Base-by-base conservation (phyloP, 768 basidiomycete genomes). In the Tubosaeta brunneosetosa region DNA sequence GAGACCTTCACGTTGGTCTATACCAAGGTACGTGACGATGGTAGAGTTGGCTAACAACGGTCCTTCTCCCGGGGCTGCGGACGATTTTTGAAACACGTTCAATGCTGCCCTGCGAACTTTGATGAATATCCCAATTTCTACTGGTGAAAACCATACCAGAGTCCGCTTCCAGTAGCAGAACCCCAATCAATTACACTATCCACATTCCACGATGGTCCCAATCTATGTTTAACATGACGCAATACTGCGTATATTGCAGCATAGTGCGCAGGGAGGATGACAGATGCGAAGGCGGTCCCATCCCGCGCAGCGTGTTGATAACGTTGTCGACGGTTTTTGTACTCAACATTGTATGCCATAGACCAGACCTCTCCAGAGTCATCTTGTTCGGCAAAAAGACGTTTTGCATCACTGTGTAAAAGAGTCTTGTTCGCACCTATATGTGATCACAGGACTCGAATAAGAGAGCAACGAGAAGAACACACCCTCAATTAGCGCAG, bases 241-340 rank as follows among this genome's bases (percentile, higher is more conserved):
- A 94, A 70, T 6, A 94, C 89, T n/a, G 86, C 74, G 45, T 73
- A 77, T 47, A 93, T 86, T 2, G 84, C 90, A 43, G 90, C 81
- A 66, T 88, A 94, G 71, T 93, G 88, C 3, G 85, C 83, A 1
- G 92, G 92, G 57, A 94, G 78, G n/a, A 85, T 87, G 45, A 94
- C 77, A 12, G 88, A 84, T 13, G 87, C 86, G 65, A 93, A 94
- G 5, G 92, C 92, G 25, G 87, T 84, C 22, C 85, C 90, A 57
- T 93, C 88, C 26, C 86, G 77, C 50, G 79, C 76, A 37, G 73
- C 73, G 66, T 88, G 87, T 26, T 77, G 78, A 51, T 68, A 68
- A 33, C 78, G 75, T 61, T 88, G 85, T 48, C 73, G 70, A 38
- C 74, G 71, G 12, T 84, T 84, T 56, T 78, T 82, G 66, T 90